Evolutionary conservation across 805 yeast species (phyloP).

Genomic region (Pichia thaimueangensis): DNA sequence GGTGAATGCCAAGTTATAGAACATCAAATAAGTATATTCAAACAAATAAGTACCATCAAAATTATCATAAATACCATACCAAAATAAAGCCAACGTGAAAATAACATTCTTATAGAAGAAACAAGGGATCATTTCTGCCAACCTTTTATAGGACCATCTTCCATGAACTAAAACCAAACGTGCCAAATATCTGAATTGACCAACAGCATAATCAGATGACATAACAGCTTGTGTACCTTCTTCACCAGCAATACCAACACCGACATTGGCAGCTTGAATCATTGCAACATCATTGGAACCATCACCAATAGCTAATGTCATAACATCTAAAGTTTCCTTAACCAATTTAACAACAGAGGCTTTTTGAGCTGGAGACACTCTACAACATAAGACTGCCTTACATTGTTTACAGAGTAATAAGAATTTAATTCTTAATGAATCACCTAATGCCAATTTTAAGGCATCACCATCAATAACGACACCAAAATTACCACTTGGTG

Average conservation of each 20-base stretch:
- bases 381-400: constrained; percentile 75
- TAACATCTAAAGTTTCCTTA: constrained; percentile 66
- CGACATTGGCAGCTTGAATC: constrained; percentile 85
- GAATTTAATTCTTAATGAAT: constrained; percentile 45
- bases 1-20: constrained; percentile 77
- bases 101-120: constrained; percentile 77
- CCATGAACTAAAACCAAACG: constrained; percentile 72
- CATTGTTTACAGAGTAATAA: constrained; percentile 72
- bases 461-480: constrained; percentile 81
- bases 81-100: constrained; percentile 66
- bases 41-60: constrained; percentile 77
- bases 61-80: constrained; percentile 71
- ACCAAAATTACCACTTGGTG: constrained; percentile 63
- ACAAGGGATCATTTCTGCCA: constrained; percentile 77
- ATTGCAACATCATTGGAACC: constrained; percentile 88
- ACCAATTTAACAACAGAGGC: constrained; percentile 78
- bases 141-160: constrained; percentile 78
- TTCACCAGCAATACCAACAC: constrained; percentile 88
- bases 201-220: constrained; percentile 83
- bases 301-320: constrained; percentile 85
- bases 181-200: constrained; percentile 69
- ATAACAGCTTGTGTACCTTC: constrained; percentile 87
- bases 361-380: constrained; percentile 85
- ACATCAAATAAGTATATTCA: constrained; percentile 75
- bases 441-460: constrained; percentile 44